Percentiles rank a stretch among this genome's conserved stretches.
Evolutionary conservation across 805 yeast genomes (phyloP).

Genomic region (Scheffersomyces lignosus): DNA sequence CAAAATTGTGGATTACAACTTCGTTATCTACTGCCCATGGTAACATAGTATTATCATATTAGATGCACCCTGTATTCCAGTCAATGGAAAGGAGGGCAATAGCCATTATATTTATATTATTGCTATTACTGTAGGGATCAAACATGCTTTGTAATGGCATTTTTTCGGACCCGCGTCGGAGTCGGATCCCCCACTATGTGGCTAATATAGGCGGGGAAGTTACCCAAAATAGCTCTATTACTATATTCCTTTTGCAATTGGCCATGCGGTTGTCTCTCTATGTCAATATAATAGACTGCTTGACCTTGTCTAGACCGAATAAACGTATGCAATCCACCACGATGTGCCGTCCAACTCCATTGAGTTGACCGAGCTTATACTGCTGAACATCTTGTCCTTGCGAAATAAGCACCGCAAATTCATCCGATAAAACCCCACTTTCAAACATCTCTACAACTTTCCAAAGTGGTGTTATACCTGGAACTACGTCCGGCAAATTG

Average conservation of each 20-base stretch:
- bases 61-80: too few species aligned
- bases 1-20: too few species aligned
- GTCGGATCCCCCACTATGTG: too few species aligned
- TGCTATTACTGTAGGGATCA: too few species aligned
- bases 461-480: conserved; percentile 51
- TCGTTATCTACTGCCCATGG: too few species aligned
- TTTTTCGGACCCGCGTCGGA: not conserved
- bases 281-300: conserved; percentile 19
- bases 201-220: not conserved
- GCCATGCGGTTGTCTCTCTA: too few species aligned
- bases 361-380: conserved; percentile 22
- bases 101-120: too few species aligned
- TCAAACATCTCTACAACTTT: conserved; percentile 42
- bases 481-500: conserved; percentile 43
- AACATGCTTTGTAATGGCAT: too few species aligned
- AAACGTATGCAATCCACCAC: conserved; percentile 45
- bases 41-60: too few species aligned
- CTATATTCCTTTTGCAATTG: not conserved
- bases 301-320: conserved; percentile 40
- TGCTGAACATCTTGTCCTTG: conserved; percentile 18
- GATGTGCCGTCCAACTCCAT: conserved; percentile 19
- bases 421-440: conserved; percentile 20
- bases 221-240: not conserved
- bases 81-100: too few species aligned
- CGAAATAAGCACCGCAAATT: conserved; percentile 12